phyloP scores from a whole-genome alignment of 192 early-diverging fungal genomes.

The Backusella mclennaniae region DNA sequence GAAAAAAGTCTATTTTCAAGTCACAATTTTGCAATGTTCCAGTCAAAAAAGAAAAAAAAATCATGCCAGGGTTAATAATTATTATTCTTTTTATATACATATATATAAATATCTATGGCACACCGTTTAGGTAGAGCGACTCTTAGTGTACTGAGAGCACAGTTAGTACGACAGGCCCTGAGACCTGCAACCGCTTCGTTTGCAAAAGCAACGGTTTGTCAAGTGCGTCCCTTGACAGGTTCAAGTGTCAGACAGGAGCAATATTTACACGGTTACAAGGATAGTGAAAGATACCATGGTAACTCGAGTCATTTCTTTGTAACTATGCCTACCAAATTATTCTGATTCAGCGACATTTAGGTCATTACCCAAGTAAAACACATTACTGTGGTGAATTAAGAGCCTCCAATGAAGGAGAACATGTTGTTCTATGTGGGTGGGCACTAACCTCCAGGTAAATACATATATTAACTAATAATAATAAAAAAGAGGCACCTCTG shows the following conservation, averaged over 20 bases:
- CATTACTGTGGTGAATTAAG: conserved; percentile 81
- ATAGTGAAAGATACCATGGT: conserved; percentile 23
- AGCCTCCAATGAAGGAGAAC: conserved; percentile 53
- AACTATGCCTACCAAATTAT: no score
- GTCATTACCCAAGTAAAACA: conserved; percentile 52
- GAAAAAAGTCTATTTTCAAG: no score
- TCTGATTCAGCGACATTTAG: background rate
- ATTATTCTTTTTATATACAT: no score
- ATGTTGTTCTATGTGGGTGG: conserved; percentile 79
- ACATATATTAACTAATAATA: background rate
- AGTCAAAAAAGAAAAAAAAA: no score
- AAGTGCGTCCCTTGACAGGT: background rate
- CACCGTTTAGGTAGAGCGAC: conserved; percentile 1
- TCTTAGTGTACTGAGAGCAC: background rate
- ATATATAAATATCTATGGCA: background rate
- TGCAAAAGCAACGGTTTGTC: background rate
- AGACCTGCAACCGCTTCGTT: background rate
- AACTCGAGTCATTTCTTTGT: background rate
- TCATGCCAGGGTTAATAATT: no score
- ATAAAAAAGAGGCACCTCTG: background rate
- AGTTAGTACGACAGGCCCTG: background rate
- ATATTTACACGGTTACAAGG: conserved; percentile 20
- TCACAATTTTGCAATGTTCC: no score
- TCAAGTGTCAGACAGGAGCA: background rate
- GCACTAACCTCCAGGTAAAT: conserved; percentile 58